Evolutionary conservation across 2,329 filamentous ascomycete species (phyloP), one percentile per base, ranked within the genome.

Genomic region (Penicillium sp.): DNA sequence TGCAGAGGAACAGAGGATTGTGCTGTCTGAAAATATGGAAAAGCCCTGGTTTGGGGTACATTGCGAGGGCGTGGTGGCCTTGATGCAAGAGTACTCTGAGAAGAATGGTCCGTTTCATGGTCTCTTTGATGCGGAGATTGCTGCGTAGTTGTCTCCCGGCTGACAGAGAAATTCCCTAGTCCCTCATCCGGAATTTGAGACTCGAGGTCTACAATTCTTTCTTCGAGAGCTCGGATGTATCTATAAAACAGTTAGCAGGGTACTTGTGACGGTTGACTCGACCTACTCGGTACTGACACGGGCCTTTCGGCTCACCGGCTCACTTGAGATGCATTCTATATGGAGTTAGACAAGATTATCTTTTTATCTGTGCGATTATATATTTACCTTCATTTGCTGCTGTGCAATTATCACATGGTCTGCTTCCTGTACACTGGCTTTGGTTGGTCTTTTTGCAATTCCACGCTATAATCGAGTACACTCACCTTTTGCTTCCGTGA

Each of bases 331-430:
- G 16, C 52, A 58, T 51, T 60, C 58, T 60, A 30, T 36, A 25
- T 3, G n/a, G 16, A 4, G 10, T 52, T 6, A 46, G 49, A 16
- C 1, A 9, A 17, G 1, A n/a, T 16, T 22, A 6, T 16, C 17
- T 17, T 36, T 30, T 7, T 35, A 12, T 22, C 25, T 14, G 5
- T 35, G 16, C 12, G 16, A 41, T 28, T 25, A 22, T 17, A 14
- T 16, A 38, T 17, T 22, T 40, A 50, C 58, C 58, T 38, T 51
- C 37, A 35, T 47, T 38, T 7, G 56, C 52, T 17, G 50, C 37
- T 19, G 49, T 46, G 35, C 58, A 60, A 48, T 58, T 60, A 16
- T 56, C 25, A 45, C 56, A 60, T 5, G 58, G 58, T 25, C 56
- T 45, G 19, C 12, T 50, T 16, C 56, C 58, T 10, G 52, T 56